Evolutionary conservation across 805 yeast genomes (phyloP), one percentile per base, ranked within the genome.

Genomic region (Candida khao-thaluensis): DNA sequence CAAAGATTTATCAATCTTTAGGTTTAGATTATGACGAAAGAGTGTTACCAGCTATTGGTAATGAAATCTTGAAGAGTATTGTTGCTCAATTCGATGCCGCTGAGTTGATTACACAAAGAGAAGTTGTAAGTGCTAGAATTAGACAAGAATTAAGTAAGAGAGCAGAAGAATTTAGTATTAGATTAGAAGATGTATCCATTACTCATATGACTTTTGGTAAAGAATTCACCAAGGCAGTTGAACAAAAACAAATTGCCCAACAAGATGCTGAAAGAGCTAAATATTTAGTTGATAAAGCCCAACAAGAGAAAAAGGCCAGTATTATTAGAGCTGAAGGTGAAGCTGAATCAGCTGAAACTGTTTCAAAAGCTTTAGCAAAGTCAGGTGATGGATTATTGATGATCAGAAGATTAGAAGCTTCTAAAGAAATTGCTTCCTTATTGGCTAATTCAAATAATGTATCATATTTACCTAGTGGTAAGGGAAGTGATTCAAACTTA

Each of bases 321-420:
- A 88, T 93, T 54, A 90, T 93, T 51, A 81, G 98, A 56, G 99
- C 99, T 20, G 99, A 93, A 67, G 99, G 98, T 68, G 99, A 93
- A 69, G 99, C 99, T 36, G 98, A 93, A 64, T 88, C 96, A 42
- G 99, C 99, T 3, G 98, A 93, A 44, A 81, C 81, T 45, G 93
- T 93, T 47, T 88, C 96, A 24, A 86, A 82, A 64, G 97, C 98
- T 4, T 76, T 93, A 50, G 79, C 82, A 39, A 90, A 89, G 70
- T 89, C 95, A 17, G 99, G 99, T 62, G 98, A 93, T 58, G 98
- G 98, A 50, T 74, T 93, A 52, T 73, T 93, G 58, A 76, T 86
- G 71, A 90, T 93, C 54, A 80, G 99, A 75, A 79, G 98, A 69
- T 79, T 93, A 51, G 99, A 93, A 61, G 97, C 99, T 1, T 85